These are phyloP conservation scores for Sporormia fimetaria DNA, from an alignment of 495 filamentous ascomycete genomes.

Conservation along the genomic window DNA sequence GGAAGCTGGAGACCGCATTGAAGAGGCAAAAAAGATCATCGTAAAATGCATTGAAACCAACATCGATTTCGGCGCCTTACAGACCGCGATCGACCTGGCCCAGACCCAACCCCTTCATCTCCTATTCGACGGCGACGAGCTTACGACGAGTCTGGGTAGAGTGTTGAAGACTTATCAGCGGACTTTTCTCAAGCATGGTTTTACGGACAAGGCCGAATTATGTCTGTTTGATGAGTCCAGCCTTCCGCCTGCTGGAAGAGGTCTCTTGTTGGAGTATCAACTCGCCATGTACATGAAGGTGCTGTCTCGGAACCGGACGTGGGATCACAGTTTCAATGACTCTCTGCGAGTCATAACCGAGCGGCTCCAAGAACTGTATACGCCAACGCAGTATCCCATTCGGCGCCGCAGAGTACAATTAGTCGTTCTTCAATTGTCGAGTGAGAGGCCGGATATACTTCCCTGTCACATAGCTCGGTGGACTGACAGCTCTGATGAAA, in stretches of 20 bases:
- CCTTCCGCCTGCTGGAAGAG: conserved; percentile 33
- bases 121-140: conserved; percentile 15
- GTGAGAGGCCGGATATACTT: conserved; percentile 9
- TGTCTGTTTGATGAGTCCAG: conserved; percentile 37
- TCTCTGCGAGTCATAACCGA: conserved; percentile 27
- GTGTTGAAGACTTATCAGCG: conserved; percentile 40
- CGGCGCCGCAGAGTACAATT: conserved; percentile 25
- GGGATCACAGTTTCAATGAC: conserved; percentile 11
- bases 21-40: conserved; percentile 36
- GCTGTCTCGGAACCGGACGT: conserved; percentile 17
- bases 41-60: conserved; percentile 38
- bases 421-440: conserved; percentile 17
- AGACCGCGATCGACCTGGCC: conserved; percentile 28
- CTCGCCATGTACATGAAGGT: conserved; percentile 32
- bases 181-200: conserved; percentile 28
- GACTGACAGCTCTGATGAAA: background rate
- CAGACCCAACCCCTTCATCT: conserved; percentile 16
- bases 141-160: conserved; percentile 34
- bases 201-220: conserved; percentile 1
- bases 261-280: conserved; percentile 48
- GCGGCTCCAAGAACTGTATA: conserved; percentile 25
- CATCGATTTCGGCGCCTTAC: conserved; percentile 37
- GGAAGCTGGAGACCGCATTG: conserved; percentile 32
- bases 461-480: background rate
- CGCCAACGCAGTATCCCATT: conserved; percentile 22